Conservation (phyloP, 495 filamentous ascomycete genomes). For the Melanomma pulvis-pyrius region DNA sequence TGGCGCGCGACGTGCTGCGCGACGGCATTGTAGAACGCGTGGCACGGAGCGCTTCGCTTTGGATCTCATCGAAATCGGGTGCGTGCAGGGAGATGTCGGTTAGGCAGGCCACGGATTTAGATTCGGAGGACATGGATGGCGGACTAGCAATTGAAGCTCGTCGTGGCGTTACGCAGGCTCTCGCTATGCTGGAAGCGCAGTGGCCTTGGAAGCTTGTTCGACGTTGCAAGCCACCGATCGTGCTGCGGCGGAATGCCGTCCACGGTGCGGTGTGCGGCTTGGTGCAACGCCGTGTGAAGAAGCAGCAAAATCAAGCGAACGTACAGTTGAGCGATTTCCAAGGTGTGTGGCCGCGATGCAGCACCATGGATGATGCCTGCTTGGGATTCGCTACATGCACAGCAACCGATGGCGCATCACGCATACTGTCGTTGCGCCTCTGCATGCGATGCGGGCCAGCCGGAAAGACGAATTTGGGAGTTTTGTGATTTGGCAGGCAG, state of each 20-base stretch:
- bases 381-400: background rate
- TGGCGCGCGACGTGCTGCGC: background rate
- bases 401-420: background rate
- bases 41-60: background rate
- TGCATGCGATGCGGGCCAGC: background rate
- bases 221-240: slow-evolving; percentile 37
- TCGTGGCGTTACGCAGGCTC: background rate
- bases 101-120: background rate
- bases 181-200: background rate
- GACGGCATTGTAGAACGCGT: background rate
- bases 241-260: background rate
- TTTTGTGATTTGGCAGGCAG: background rate
- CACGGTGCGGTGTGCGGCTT: background rate
- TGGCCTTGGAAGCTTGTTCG: slow-evolving; percentile 25
- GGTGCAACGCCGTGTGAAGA: background rate
- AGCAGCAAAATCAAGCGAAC: slow-evolving; percentile 24
- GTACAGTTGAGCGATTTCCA: background rate
- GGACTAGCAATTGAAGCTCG: background rate
- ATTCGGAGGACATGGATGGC: background rate
- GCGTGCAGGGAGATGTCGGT: slow-evolving; percentile 6
- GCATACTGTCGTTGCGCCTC: background rate
- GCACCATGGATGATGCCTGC: slow-evolving; percentile 22
- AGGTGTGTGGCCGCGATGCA: background rate
- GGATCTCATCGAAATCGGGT: slow-evolving; percentile 17
- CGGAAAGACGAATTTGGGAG: background rate